Percentiles rank a stretch among this genome's conserved stretches.
These are phyloP conservation scores for Alloteropsis semialata DNA, from an alignment of 176 grass and related monocot species.

Conservation along the genomic window DNA sequence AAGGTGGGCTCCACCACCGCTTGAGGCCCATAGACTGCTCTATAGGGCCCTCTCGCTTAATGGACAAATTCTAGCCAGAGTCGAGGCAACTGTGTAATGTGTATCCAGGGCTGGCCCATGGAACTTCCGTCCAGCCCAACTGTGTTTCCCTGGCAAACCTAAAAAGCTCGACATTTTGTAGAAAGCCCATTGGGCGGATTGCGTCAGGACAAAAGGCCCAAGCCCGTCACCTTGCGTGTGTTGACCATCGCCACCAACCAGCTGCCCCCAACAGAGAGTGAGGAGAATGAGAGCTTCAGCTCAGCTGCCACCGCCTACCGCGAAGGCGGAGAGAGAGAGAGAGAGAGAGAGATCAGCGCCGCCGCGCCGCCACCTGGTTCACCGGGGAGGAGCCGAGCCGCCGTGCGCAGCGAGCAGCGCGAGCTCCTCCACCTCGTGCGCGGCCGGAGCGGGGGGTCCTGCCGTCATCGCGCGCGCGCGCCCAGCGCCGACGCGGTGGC, in stretches of 20 bases:
- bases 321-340: no score
- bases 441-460: neutral
- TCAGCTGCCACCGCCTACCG: neutral
- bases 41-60: no score
- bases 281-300: neutral
- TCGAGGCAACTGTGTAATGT: no score
- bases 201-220: neutral
- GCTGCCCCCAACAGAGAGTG: no score
- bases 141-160: no score
- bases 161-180: neutral
- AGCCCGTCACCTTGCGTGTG: neutral
- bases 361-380: neutral
- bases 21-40: no score
- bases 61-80: no score
- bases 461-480: neutral
- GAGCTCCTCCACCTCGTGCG: neutral
- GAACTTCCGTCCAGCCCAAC: no score
- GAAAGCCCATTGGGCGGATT: neutral
- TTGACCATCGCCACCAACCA: neutral
- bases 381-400: neutral
- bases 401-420: neutral
- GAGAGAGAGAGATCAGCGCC: neutral
- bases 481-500: neutral
- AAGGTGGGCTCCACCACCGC: no score
- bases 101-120: neutral